These are phyloP conservation scores for Cercophora scortea DNA, from an alignment of 495 filamentous ascomycete genomes.

Conservation along the genomic window DNA sequence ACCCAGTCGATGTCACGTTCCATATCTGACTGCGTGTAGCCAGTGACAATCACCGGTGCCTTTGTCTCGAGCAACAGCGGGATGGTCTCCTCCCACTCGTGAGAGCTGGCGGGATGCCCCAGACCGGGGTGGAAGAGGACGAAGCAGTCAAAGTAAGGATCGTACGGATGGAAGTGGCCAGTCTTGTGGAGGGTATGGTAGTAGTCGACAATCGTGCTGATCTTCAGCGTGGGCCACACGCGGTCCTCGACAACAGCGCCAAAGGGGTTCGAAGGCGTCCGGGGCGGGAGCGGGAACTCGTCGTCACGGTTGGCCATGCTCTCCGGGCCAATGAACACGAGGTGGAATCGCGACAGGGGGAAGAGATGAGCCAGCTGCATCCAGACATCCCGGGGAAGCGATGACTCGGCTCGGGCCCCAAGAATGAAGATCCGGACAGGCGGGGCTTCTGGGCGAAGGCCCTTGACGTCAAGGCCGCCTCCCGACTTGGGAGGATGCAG, in stretches of 20 bases:
- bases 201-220: slow-evolving; percentile 94
- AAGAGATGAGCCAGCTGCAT: slow-evolving; percentile 86
- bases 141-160: slow-evolving; percentile 96
- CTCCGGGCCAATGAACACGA: slow-evolving; percentile 94
- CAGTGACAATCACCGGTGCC: slow-evolving; percentile 84
- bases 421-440: slow-evolving; percentile 89
- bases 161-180: slow-evolving; percentile 81
- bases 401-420: slow-evolving; percentile 92
- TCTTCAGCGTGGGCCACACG: slow-evolving; percentile 78
- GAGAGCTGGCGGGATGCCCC: slow-evolving; percentile 83
- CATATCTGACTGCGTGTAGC: slow-evolving; percentile 94
- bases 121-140: slow-evolving; percentile 94
- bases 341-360: slow-evolving; percentile 67
- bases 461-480: slow-evolving; percentile 64
- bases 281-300: slow-evolving; percentile 83
- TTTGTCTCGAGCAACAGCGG: slow-evolving; percentile 90
- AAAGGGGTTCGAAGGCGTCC: slow-evolving; percentile 79
- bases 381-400: slow-evolving; percentile 89
- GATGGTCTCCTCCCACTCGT: slow-evolving; percentile 89
- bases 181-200: slow-evolving; percentile 94
- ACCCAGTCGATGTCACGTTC: slow-evolving; percentile 86
- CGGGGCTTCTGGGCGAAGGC: slow-evolving; percentile 73
- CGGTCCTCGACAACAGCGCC: slow-evolving; percentile 87
- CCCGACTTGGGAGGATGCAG: slow-evolving; percentile 81
- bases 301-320: slow-evolving; percentile 83